Evolutionary conservation across 1,139 yeast genomes (phyloP), one percentile per base, ranked within the genome.

Genomic region (Saccharomyces hybrid): DNA sequence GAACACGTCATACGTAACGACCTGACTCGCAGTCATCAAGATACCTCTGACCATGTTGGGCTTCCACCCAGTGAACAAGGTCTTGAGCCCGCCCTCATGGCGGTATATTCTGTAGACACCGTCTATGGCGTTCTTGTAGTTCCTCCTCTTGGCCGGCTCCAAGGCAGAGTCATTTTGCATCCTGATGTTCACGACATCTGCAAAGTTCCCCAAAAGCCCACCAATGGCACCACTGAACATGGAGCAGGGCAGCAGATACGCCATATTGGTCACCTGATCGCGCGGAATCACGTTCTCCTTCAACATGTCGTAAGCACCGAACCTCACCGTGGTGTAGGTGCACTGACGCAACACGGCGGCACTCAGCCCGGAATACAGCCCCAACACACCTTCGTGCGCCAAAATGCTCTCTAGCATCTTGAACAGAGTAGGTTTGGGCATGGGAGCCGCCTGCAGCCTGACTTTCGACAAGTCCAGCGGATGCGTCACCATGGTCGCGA

Each of bases 21-120:
- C 95, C 69, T 89, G 96, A 2, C 95, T 84, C 1, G 95, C 91
- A 0, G 96, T 89, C 96, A 89, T 89, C 56, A 89, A 75, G 8
- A 88, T 81, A 21, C 96, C 96, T 66, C 96, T 78, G 2, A 84
- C 78, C 63, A 88, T 77, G 66, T 89, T 89, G 26, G 96, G 95
- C 27, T 78, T 78, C 59, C 87, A 74, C 0, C 96, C 96, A 59
- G 93, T 77, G 66, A 86, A 83, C 57, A 87, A 73, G 1, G 89
- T 75, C n/a, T 64, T 55, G 1, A 77, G 63, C 2, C 63, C 61
- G 12, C 86, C 84, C 68, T 89, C 96, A 48, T 82, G 81, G 49
- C 70, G 74, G n/a, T 74, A 63, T 53, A 89, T 82, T 60, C 84
- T 77, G 55, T 71, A 65, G 42, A 88, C 71, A 6, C 96, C 96